Percentiles rank a stretch among this genome's conserved stretches.
These are phyloP conservation scores for Boletus rubropictus DNA, from an alignment of 768 basidiomycete genomes.

Conservation along the genomic window DNA sequence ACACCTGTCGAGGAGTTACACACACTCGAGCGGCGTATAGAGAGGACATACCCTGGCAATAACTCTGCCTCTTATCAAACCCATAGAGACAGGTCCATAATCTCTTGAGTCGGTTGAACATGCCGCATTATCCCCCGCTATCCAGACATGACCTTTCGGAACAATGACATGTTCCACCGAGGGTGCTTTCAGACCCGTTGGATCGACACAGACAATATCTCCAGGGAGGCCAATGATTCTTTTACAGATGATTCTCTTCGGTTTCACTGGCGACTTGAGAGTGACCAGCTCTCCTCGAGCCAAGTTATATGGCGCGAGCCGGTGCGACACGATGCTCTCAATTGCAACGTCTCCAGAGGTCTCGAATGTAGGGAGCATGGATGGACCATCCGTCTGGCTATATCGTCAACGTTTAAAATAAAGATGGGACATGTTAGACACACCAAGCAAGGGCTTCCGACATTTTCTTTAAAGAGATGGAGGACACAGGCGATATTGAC, in stretches of 20 bases:
- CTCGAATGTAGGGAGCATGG: conserved; percentile 76
- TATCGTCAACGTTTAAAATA: not conserved
- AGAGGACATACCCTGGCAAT: conserved; percentile 50
- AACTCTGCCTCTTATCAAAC: conserved; percentile 64
- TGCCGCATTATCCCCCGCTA: conserved; percentile 82
- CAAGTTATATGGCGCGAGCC: conserved; percentile 46
- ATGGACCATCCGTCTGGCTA: conserved; percentile 60
- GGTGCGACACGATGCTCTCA: conserved; percentile 54
- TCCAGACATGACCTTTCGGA: conserved; percentile 86
- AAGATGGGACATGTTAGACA: conserved; percentile 11
- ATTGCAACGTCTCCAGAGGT: conserved; percentile 53
- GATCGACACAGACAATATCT: conserved; percentile 85
- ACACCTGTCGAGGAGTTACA: conserved; percentile 20
- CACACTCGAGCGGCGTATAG: not conserved
- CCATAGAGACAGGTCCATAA: conserved; percentile 91
- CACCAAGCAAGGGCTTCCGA: conserved; percentile 53
- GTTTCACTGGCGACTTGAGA: conserved; percentile 63
- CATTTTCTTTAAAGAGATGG: conserved; percentile 60
- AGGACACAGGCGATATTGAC: conserved; percentile 51
- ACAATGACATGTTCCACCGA: conserved; percentile 70
- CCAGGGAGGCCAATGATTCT: conserved; percentile 87
- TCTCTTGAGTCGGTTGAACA: conserved; percentile 80
- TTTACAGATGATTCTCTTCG: conserved; percentile 72
- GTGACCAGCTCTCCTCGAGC: conserved; percentile 75
- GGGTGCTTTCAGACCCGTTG: conserved; percentile 58